Evolutionary conservation across 768 basidiomycete species (phyloP).

Genomic region (Tubosaeta sp.): DNA sequence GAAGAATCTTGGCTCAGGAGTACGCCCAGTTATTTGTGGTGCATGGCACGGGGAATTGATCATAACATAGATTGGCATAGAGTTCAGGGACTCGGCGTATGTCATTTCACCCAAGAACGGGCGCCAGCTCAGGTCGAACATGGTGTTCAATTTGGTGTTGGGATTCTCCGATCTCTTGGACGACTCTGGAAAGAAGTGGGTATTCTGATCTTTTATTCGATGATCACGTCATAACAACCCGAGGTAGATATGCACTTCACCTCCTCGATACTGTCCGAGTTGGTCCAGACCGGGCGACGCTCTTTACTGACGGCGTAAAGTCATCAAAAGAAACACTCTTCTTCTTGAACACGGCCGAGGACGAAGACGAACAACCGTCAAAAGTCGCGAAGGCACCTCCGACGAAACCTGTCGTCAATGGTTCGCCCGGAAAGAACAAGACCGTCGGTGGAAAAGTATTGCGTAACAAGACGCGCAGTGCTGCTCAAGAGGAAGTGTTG

Average conservation of each 20-base stretch:
- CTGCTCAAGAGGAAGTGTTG: constrained; percentile 80
- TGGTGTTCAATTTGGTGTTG: constrained; percentile 81
- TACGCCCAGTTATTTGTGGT: constrained; percentile 36
- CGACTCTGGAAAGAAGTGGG: constrained; percentile 71
- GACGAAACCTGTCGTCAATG: constrained; percentile 52
- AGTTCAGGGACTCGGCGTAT: constrained; percentile 88
- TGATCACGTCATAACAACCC: background rate
- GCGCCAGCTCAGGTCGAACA: constrained; percentile 65
- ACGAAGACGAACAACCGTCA: constrained; percentile 50
- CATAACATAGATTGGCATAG: constrained; percentile 78
- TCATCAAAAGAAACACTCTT: constrained; percentile 85
- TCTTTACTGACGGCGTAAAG: constrained; percentile 83
- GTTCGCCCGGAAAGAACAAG: constrained; percentile 65
- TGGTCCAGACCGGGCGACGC: constrained; percentile 55
- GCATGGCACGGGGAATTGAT: background rate
- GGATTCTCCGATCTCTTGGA: constrained; percentile 84
- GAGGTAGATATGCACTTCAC: constrained; percentile 74
- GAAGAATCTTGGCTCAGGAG: constrained; percentile 88
- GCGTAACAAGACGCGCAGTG: constrained; percentile 85
- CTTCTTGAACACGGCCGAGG: constrained; percentile 63
- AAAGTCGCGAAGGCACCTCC: constrained; percentile 54
- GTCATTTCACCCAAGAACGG: constrained; percentile 77
- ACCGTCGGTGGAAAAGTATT: constrained; percentile 82
- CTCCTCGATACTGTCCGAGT: constrained; percentile 87
- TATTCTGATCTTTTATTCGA: background rate